Evolutionary conservation across 306 rosid species (phyloP).

Genomic region (Lathyrus oleraceus): DNA sequence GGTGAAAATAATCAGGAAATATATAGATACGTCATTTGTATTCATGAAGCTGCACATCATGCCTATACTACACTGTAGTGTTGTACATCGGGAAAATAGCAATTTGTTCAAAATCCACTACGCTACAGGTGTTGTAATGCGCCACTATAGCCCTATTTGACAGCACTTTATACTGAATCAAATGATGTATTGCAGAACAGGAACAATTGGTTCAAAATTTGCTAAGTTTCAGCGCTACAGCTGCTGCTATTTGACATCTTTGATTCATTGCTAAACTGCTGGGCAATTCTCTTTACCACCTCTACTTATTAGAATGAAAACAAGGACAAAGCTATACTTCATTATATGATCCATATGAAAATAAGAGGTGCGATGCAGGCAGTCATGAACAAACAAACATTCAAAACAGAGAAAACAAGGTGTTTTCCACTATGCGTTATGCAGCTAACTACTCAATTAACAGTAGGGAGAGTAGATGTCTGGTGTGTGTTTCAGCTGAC

Average conservation of each 20-base stretch:
- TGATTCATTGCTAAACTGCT: neutral
- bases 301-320: neutral
- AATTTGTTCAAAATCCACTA: neutral
- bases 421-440: neutral
- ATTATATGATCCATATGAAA: neutral
- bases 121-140: neutral
- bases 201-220: neutral
- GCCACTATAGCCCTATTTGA: neutral
- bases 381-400: neutral
- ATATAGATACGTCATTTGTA: neutral
- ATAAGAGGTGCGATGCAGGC: neutral
- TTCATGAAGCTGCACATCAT: conserved; percentile 5
- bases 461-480: neutral
- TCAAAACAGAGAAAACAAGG: neutral
- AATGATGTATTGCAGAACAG: neutral
- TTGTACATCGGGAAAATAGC: neutral
- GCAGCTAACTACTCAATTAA: neutral
- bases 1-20: neutral
- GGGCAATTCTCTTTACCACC: neutral
- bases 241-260: neutral
- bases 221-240: neutral
- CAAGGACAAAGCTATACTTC: neutral
- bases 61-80: neutral
- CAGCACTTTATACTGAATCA: neutral
- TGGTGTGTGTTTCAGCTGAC: neutral